Evolutionary conservation across 163 green algal genomes (phyloP).

Genomic region (Coccomyxa subellipsoidea): DNA sequence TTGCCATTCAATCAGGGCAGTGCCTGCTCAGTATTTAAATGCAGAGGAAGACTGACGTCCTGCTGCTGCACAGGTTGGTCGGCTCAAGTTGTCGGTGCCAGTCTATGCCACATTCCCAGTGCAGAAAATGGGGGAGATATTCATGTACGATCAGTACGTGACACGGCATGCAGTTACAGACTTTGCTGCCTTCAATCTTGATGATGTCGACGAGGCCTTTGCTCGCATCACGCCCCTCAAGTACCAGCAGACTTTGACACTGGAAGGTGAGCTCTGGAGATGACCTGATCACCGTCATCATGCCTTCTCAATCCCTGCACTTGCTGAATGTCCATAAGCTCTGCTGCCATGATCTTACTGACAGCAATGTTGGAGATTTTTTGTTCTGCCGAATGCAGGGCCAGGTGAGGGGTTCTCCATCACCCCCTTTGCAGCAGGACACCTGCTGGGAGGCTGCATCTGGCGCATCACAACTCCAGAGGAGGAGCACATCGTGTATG

Average conservation of each 20-base stretch:
- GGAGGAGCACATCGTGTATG: constrained; percentile 81
- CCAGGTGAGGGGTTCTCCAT: constrained; percentile 54
- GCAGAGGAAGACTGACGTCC: too few species aligned
- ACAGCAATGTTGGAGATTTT: too few species aligned
- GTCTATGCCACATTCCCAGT: constrained; percentile 81
- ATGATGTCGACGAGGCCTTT: constrained; percentile 88
- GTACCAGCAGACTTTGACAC: constrained; percentile 50
- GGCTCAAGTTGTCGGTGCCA: constrained; percentile 43
- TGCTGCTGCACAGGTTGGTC: constrained; percentile 43
- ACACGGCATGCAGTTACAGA: constrained; percentile 49
- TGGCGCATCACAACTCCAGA: constrained; percentile 71
- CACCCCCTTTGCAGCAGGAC: constrained; percentile 75
- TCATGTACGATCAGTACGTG: constrained; percentile 70
- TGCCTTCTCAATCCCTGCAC: too few species aligned
- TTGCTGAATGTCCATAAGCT: too few species aligned
- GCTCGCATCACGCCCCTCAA: constrained; percentile 46
- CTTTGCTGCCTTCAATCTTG: constrained; percentile 72
- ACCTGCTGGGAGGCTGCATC: constrained; percentile 77
- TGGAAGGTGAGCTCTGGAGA: constrained; percentile 21
- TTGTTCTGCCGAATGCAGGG: too few species aligned
- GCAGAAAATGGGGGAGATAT: constrained; percentile 81
- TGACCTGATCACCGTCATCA: too few species aligned
- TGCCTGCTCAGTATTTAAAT: too few species aligned
- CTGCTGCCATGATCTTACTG: too few species aligned
- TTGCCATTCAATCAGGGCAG: too few species aligned